These are phyloP conservation scores for Gentiana dahurica DNA, from an alignment of 257 asterid genomes.

Conservation along the genomic window DNA sequence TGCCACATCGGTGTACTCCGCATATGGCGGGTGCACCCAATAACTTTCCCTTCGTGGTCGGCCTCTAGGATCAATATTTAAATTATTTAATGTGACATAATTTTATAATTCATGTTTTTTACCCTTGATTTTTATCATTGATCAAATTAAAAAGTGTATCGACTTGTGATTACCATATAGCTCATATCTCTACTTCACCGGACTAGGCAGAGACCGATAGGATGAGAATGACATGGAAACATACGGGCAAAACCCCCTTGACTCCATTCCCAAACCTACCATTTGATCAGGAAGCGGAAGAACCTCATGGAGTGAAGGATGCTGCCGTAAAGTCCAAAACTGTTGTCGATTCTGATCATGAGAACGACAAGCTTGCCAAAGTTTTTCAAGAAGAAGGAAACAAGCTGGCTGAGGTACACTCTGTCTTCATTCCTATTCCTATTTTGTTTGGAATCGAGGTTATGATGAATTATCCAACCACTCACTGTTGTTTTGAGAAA, in stretches of 20 bases:
- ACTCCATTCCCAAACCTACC: constrained; percentile 49
- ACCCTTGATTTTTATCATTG: too few species aligned
- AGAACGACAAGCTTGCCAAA: constrained; percentile 28
- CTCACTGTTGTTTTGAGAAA: background rate
- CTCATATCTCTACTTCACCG: too few species aligned
- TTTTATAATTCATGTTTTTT: too few species aligned
- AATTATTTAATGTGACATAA: too few species aligned
- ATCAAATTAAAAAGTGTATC: too few species aligned
- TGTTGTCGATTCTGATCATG: constrained; percentile 13
- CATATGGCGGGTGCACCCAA: too few species aligned
- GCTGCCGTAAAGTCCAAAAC: constrained; percentile 3
- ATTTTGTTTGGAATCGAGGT: background rate
- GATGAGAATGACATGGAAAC: constrained; percentile 95
- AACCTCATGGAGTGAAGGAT: background rate
- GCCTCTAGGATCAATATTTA: too few species aligned
- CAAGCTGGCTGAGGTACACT: constrained; percentile 70
- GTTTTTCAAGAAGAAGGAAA: constrained; percentile 63
- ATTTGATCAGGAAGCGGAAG: constrained; percentile 27
- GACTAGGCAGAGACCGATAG: background rate
- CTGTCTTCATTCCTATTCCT: background rate
- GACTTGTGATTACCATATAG: too few species aligned
- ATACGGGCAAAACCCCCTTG: constrained; percentile 34
- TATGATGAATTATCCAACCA: background rate
- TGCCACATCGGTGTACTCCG: too few species aligned
- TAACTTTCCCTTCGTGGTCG: too few species aligned